Conservation (phyloP, 2,329 filamentous ascomycete species). For the Stachybotrys chartarum region DNA sequence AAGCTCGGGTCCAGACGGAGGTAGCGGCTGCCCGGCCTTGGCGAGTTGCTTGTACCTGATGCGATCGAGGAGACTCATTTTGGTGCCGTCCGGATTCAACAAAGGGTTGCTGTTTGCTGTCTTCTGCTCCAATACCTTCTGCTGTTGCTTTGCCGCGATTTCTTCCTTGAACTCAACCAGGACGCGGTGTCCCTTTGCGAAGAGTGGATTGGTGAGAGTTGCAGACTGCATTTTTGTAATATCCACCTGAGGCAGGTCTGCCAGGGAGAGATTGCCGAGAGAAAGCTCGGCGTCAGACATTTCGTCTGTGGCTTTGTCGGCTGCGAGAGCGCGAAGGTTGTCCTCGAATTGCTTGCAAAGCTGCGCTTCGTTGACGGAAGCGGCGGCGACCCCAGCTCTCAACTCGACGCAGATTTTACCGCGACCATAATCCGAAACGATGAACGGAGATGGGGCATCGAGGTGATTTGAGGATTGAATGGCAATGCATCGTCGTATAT, state of each 20-base stretch:
- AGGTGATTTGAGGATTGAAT: constrained; percentile 39
- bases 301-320: constrained; percentile 20
- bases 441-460: constrained; percentile 27
- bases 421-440: constrained; percentile 44
- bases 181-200: constrained; percentile 60
- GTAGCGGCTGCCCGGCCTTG: constrained; percentile 46
- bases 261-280: constrained; percentile 45
- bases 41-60: constrained; percentile 64
- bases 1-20: constrained; percentile 50
- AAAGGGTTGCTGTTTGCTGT: constrained; percentile 20
- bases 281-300: constrained; percentile 36
- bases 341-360: constrained; percentile 48
- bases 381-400: constrained; percentile 24
- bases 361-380: constrained; percentile 39
- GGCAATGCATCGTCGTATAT: constrained; percentile 60
- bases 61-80: constrained; percentile 68
- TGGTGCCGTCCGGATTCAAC: constrained; percentile 35
- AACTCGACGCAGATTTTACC: constrained; percentile 54
- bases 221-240: constrained; percentile 22
- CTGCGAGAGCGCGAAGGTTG: constrained; percentile 42
- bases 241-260: constrained; percentile 28
- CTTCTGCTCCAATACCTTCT: constrained; percentile 30
- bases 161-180: constrained; percentile 62
- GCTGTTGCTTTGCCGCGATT: constrained; percentile 45
- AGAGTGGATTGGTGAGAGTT: constrained; percentile 44